These are phyloP conservation scores for Sugiyamaella smithiae DNA, from an alignment of 805 yeast species.

Conservation along the genomic window DNA sequence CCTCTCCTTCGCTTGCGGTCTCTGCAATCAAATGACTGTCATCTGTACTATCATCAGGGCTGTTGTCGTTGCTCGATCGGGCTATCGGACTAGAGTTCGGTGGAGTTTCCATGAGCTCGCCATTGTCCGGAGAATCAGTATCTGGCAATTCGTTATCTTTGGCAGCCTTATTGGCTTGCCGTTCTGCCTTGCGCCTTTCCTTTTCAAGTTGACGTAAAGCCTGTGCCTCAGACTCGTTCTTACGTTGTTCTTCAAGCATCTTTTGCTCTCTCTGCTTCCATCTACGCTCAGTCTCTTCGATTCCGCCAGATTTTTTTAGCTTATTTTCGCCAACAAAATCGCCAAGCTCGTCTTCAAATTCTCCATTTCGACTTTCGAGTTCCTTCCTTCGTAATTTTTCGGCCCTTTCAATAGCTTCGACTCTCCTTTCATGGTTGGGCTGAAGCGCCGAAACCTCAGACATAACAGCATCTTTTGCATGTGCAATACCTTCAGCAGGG, in stretches of 20 bases:
- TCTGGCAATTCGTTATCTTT: background rate
- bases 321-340: slow-evolving; percentile 77
- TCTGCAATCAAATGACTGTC: slow-evolving; percentile 3
- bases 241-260: slow-evolving; percentile 49
- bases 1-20: slow-evolving; percentile 3
- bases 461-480: slow-evolving; percentile 62
- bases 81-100: background rate
- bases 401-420: slow-evolving; percentile 86
- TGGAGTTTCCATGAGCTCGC: background rate
- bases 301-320: slow-evolving; percentile 81
- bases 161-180: slow-evolving; percentile 15
- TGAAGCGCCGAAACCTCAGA: slow-evolving; percentile 71
- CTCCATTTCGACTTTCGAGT: slow-evolving; percentile 53
- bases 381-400: slow-evolving; percentile 77
- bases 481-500: slow-evolving; percentile 28
- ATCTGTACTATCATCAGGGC: slow-evolving; percentile 2
- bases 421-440: slow-evolving; percentile 81
- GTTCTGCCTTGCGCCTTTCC: slow-evolving; percentile 18
- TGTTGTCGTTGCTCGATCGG: background rate
- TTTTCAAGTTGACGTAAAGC: slow-evolving; percentile 16
- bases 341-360: slow-evolving; percentile 81
- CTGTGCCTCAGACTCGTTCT: slow-evolving; percentile 30
- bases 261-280: slow-evolving; percentile 68
- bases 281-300: slow-evolving; percentile 75
- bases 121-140: background rate